Evolutionary conservation across 768 basidiomycete species (phyloP), one percentile per base, ranked within the genome.

Genomic region (Leccinum olivaceopallidum): DNA sequence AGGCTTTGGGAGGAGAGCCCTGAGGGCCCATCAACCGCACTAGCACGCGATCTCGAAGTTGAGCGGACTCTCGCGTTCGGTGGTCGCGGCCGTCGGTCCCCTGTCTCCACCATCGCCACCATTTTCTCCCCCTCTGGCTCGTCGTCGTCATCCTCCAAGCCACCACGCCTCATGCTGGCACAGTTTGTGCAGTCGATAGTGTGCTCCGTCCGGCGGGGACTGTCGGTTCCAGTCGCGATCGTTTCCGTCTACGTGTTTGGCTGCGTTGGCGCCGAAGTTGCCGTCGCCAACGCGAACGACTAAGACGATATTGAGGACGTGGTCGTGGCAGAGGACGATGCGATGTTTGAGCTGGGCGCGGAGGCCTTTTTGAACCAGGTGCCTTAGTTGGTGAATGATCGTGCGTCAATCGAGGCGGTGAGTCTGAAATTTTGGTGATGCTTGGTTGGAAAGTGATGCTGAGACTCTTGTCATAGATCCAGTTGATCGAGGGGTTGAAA

Each of bases 281-380:
- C n/a, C 4, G n/a, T 10, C 42, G 20, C 42, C 5, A 10, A 2
- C 10, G n/a, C 12, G 20, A 12, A 44, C 0, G 42, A 44, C 42
- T 0, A 44, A 44, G 42, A 5, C 26, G n/a, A 22, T n/a, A 24
- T 18, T 28, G 4, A n/a, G 34, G 3, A 12, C 5, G 8, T 18
- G 4, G 1, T 10, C 4, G 57, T 52, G 3, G 1, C 12, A 2
- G 52, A 58, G 5, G 58, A 61, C 3, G 61, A 69, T 49, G 32
- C 52, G 1, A 26, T 61, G 10, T 63, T 69, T 12, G 67, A 68
- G 53, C 5, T 60, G 22, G 26, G 47, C 6, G 59, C 67, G 7
- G 53, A 69, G 28, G 34, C 39, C 4, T 63, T 69, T 22, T 51
- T 60, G 53, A 48, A 12, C 1, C 67, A 62, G 42, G 28, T 63